Evolutionary conservation across 306 rosid genomes (phyloP).

Genomic region (Abrus precatorius): DNA sequence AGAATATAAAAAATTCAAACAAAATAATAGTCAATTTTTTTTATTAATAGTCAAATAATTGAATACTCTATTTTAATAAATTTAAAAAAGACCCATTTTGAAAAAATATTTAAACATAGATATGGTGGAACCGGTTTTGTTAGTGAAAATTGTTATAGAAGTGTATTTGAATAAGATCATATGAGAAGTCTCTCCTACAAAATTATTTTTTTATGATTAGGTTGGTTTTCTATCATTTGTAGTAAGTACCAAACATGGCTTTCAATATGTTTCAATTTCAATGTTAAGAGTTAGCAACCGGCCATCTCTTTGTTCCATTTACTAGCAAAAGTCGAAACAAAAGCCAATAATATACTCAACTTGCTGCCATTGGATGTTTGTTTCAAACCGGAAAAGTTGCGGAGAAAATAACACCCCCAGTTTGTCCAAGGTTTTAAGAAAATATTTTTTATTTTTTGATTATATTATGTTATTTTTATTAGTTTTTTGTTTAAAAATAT

Average conservation of each 20-base stretch:
- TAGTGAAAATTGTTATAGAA: no score
- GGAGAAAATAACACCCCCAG: conserved; percentile 4
- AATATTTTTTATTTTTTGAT: no score
- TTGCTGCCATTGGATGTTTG: conserved; percentile 13
- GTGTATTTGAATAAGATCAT: background rate
- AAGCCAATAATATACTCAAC: conserved; percentile 22
- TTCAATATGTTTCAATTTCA: conserved; percentile 5
- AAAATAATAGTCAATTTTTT: no score
- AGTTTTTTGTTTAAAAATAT: no score
- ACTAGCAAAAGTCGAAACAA: conserved; percentile 1
- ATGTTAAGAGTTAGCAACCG: background rate
- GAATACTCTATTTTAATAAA: no score
- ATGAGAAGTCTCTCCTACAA: background rate
- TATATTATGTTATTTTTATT: no score
- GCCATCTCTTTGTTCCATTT: background rate
- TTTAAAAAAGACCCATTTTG: no score
- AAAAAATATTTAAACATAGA: no score
- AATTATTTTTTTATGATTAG: background rate
- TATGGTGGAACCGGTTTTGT: no score
- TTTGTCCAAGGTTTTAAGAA: conserved; percentile 16
- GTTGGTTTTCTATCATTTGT: background rate
- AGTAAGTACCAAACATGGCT: background rate
- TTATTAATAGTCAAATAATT: no score
- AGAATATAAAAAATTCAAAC: no score
- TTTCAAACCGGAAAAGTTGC: background rate